Evolutionary conservation across 805 yeast genomes (phyloP), one percentile per base, ranked within the genome.

Genomic region (Wickerhamomyces tratensis): DNA sequence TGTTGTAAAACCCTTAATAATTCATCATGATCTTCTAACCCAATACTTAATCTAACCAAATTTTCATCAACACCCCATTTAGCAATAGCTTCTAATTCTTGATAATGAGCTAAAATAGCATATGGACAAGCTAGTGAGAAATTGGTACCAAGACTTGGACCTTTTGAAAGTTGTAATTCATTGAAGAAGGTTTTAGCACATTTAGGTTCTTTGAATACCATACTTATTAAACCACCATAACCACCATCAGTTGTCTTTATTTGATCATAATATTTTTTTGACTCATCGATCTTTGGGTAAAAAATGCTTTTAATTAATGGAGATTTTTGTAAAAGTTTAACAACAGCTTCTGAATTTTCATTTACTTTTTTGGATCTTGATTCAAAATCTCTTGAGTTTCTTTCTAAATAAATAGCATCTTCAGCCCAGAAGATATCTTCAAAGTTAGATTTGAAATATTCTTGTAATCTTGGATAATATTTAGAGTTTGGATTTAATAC

Each of bases 81-180:
- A 40, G 74, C 85, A 25, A 85, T 81, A 54, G 79, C 87, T 46
- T 86, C 91, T 43, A 87, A 64, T 60, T 88, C 96, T 42, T 69
- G 72, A 60, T 78, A 86, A 59, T 88, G 96, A 4, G 95, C 95
- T 45, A 89, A 68, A 39, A 89, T 75, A 7, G 95, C 74, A 62
- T 89, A 89, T 8, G 97, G 96, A 58, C 95, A 88, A 6, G 88
- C 88, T 51, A 88, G 67, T 0, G 95, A 82, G 65, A 86, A 86
- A 62, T 85, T 88, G 0, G 96, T 86, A 11, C 96, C 96, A 50
- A 88, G 70, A 13, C 93, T 82, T 4, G 96, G 96, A 2, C 96
- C 96, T 63, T 89, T 89, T 46, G 86, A 83, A 47, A 84, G 62
- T 39, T 71, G 66, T 34, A 79, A 72, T 7, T 76, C 69, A 61